These are phyloP conservation scores for Nicotiana undulata DNA, from an alignment of 257 asterid species.

Conservation along the genomic window DNA sequence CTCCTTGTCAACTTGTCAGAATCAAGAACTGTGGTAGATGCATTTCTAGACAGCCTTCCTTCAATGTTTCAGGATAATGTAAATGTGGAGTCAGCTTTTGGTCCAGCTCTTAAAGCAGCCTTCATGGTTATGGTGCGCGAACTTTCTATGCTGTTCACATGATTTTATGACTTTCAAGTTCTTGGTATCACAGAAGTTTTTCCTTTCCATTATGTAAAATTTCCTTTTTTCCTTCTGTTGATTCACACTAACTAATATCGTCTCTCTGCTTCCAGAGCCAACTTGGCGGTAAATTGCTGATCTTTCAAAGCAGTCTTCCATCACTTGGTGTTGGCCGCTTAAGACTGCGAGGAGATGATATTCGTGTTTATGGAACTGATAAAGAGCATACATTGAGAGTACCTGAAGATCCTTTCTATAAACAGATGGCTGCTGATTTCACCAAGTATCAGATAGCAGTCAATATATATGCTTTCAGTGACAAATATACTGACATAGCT, in stretches of 20 bases:
- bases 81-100: conserved; percentile 98
- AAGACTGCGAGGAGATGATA: conserved; percentile 88
- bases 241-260: background rate
- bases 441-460: conserved; percentile 92
- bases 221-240: background rate
- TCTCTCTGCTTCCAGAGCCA: conserved; percentile 57
- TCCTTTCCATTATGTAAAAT: background rate
- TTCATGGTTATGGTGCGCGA: conserved; percentile 86
- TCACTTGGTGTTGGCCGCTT: conserved; percentile 95
- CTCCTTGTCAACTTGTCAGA: conserved; percentile 96
- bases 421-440: conserved; percentile 99
- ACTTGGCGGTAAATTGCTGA: conserved; percentile 96
- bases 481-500: conserved; percentile 85
- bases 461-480: conserved; percentile 87
- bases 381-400: conserved; percentile 75
- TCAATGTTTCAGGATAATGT: conserved; percentile 82
- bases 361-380: conserved; percentile 79
- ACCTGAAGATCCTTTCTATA: conserved; percentile 97
- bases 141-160: background rate
- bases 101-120: conserved; percentile 95
- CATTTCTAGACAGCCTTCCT: conserved; percentile 93
- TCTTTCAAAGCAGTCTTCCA: conserved; percentile 88
- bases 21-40: conserved; percentile 85
- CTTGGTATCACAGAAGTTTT: background rate
- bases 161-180: background rate